Percentiles rank a stretch among this genome's conserved stretches.
These are phyloP conservation scores for Quercus mongolica DNA, from an alignment of 306 rosid species.

Conservation along the genomic window DNA sequence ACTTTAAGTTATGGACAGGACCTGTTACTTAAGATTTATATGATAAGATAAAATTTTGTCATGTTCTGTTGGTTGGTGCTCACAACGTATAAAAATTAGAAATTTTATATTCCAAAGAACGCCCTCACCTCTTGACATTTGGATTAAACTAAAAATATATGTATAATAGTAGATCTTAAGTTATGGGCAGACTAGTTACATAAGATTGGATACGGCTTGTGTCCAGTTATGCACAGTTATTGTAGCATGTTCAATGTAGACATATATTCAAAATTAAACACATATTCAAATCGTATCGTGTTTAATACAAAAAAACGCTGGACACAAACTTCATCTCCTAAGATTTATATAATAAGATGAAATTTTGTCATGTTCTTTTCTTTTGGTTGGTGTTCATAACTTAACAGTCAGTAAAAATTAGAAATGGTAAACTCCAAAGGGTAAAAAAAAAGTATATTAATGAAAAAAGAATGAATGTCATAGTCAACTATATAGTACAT, in stretches of 20 bases:
- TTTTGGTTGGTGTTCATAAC: neutral
- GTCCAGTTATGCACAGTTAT: no score
- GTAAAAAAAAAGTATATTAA: neutral
- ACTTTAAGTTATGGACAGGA: no score
- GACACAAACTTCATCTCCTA: no score
- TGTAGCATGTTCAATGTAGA: no score
- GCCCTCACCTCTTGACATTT: neutral
- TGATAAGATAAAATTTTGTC: neutral
- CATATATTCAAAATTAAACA: no score
- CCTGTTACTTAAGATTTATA: no score
- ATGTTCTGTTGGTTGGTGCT: neutral
- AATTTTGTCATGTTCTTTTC: neutral
- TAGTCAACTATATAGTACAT: neutral
- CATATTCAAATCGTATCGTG: fast-evolving
- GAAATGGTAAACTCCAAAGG: neutral
- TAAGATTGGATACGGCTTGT: no score
- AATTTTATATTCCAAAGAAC: neutral
- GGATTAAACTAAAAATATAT: neutral
- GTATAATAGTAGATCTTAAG: no score
- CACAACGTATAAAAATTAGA: neutral
- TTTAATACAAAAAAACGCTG: no score
- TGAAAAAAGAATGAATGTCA: neutral
- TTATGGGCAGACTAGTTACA: no score
- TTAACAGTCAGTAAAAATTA: neutral
- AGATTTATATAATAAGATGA: no score